These are phyloP conservation scores for Daucus carota DNA, from an alignment of 129 eudicot species.

Conservation along the genomic window DH1_v3.0 NC_030385.2:39298001-39298500, in stretches of 20 bases:
- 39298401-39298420: too few species aligned
- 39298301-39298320: background rate
- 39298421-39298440: too few species aligned
- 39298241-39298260: background rate
- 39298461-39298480: too few species aligned
- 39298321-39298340: background rate
- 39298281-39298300: background rate
- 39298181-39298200: background rate
- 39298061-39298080: too few species aligned
- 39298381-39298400: too few species aligned
- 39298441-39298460: too few species aligned
- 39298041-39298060: too few species aligned
- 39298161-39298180: background rate
- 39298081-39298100: too few species aligned
- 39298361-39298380: background rate
- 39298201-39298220: background rate
- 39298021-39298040: too few species aligned
- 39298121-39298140: background rate
- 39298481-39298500: too few species aligned
- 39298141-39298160: background rate
- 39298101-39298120: background rate
- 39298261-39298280: too few species aligned
- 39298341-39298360: constrained; percentile 1
- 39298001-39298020: too few species aligned
- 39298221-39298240: background rate